phyloP scores from a whole-genome alignment of 2,329 filamentous ascomycete genomes.

The Nannizziopsis barbatae region DNA sequence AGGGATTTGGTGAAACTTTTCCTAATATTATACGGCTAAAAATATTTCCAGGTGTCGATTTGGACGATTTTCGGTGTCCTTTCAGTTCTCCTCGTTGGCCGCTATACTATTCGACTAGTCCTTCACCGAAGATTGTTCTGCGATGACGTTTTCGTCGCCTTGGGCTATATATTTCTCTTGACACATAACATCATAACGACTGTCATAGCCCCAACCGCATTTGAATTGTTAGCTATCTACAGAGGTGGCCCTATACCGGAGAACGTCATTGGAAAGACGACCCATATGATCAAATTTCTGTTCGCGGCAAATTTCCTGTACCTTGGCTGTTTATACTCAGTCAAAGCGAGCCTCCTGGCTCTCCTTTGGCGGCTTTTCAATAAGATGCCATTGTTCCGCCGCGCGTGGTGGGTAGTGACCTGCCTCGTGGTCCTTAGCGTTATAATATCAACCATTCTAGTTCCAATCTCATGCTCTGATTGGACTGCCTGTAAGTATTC shows the following conservation, averaged over 20 bases:
- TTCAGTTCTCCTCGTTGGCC: constrained; percentile 9
- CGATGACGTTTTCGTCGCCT: constrained; percentile 10
- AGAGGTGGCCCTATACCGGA: background rate
- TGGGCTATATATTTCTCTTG: constrained; percentile 10
- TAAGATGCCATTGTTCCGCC: constrained; percentile 4
- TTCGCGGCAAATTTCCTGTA: constrained; percentile 9
- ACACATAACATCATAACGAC: constrained; percentile 10
- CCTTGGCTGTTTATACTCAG: constrained; percentile 6
- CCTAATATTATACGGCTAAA: too few species aligned
- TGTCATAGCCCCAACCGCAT: constrained; percentile 7
- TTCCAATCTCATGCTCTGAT: constrained; percentile 9
- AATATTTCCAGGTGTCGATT: constrained; percentile 4
- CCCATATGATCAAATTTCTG: background rate
- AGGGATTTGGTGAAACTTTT: too few species aligned
- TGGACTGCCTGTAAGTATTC: constrained; percentile 8
- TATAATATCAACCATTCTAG: constrained; percentile 1
- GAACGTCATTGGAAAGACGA: background rate
- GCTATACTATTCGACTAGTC: constrained; percentile 9
- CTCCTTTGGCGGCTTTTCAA: constrained; percentile 12
- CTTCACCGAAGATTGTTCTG: constrained; percentile 12
- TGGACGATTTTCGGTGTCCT: constrained; percentile 10
- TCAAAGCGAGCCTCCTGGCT: constrained; percentile 12
- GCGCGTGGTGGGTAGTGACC: constrained; percentile 8
- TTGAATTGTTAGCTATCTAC: background rate
- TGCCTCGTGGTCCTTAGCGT: background rate